Evolutionary conservation across 495 filamentous ascomycete genomes (phyloP).

Genomic region (Poronia punctata): DNA sequence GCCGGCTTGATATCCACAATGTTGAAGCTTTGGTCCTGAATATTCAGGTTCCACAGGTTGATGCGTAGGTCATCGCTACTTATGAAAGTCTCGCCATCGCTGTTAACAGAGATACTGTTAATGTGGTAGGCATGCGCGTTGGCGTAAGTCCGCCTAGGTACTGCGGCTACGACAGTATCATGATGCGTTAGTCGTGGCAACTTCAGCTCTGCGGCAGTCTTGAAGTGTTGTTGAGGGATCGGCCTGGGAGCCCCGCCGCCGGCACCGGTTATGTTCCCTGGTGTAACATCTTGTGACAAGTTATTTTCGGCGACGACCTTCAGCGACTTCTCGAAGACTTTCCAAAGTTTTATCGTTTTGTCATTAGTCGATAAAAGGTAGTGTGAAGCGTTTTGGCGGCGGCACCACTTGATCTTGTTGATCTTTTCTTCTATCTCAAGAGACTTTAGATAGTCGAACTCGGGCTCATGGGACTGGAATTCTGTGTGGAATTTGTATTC

Average conservation of each 20-base stretch:
- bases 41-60: constrained; percentile 98
- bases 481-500: constrained; percentile 99
- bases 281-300: constrained; percentile 87
- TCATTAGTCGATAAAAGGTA: constrained; percentile 98
- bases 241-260: constrained; percentile 60
- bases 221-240: constrained; percentile 65
- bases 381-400: constrained; percentile 94
- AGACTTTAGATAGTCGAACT: constrained; percentile 98
- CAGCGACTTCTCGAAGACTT: constrained; percentile 97
- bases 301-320: constrained; percentile 99
- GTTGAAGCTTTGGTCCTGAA: constrained; percentile 99
- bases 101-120: constrained; percentile 99
- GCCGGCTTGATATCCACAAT: constrained; percentile 99
- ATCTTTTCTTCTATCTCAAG: constrained; percentile 99
- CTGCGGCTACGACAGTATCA: constrained; percentile 95
- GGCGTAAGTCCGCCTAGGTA: constrained; percentile 90
- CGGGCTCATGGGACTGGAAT: constrained; percentile 98
- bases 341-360: constrained; percentile 99
- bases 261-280: constrained; percentile 64
- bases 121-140: constrained; percentile 99
- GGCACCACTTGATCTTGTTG: constrained; percentile 99
- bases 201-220: constrained; percentile 74
- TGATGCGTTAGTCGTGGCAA: constrained; percentile 94
- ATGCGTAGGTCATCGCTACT: constrained; percentile 96
- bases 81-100: constrained; percentile 98